Percentiles rank a stretch among this genome's conserved stretches.
phyloP scores from a whole-genome alignment of 495 filamentous ascomycete species.

The Aspergillus avenaceus region DNA sequence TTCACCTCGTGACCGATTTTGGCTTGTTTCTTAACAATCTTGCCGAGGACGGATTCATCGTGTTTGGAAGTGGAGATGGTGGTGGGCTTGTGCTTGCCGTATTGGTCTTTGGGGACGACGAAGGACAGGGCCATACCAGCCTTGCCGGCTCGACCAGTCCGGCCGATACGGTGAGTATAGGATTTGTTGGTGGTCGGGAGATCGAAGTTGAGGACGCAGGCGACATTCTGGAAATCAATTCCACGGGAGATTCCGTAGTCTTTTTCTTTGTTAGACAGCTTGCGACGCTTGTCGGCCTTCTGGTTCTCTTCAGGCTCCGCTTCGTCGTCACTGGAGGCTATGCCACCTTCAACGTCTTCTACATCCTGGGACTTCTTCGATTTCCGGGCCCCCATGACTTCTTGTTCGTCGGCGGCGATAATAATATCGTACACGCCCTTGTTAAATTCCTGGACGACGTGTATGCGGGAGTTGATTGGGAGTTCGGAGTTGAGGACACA shows the following conservation, averaged over 20 bases:
- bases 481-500: slow-evolving; percentile 95
- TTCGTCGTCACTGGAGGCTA: slow-evolving; percentile 33
- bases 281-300: slow-evolving; percentile 54
- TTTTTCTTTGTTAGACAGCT: slow-evolving; percentile 58
- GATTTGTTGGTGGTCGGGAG: slow-evolving; percentile 83
- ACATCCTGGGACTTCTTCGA: slow-evolving; percentile 27
- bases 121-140: slow-evolving; percentile 95
- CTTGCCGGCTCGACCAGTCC: slow-evolving; percentile 85
- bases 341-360: slow-evolving; percentile 21
- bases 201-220: slow-evolving; percentile 95
- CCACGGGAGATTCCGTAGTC: slow-evolving; percentile 92
- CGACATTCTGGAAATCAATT: slow-evolving; percentile 94
- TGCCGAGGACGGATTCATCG: slow-evolving; percentile 77
- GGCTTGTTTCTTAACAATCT: slow-evolving; percentile 66
- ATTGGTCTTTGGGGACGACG: slow-evolving; percentile 73
- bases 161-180: slow-evolving; percentile 92
- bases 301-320: slow-evolving; percentile 18
- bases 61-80: slow-evolving; percentile 63
- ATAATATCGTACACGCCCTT: slow-evolving; percentile 94
- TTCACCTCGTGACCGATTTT: slow-evolving; percentile 74
- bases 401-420: slow-evolving; percentile 90
- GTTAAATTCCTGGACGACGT: slow-evolving; percentile 97
- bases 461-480: slow-evolving; percentile 85
- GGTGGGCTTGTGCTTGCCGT: slow-evolving; percentile 86
- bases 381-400: slow-evolving; percentile 62